These are phyloP conservation scores for Isabelozyma rhagii DNA, from an alignment of 805 yeast genomes.

Conservation along the genomic window DNA sequence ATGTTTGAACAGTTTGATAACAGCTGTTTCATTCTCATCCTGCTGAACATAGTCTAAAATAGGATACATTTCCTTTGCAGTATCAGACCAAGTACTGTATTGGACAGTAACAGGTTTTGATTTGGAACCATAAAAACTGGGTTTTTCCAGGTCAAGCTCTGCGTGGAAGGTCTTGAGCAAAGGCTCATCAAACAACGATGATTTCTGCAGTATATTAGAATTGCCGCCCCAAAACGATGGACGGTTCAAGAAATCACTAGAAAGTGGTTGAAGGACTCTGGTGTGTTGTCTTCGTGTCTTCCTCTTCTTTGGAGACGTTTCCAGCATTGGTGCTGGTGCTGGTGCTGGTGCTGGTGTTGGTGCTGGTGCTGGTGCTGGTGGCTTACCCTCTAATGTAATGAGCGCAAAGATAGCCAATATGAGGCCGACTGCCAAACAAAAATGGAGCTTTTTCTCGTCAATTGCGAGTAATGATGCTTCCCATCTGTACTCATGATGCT, in stretches of 20 bases:
- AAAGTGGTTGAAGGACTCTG: background rate
- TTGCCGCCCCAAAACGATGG: background rate
- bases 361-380: background rate
- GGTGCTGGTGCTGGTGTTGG: background rate
- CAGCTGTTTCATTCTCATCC: background rate
- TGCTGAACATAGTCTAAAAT: background rate
- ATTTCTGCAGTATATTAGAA: background rate
- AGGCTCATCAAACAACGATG: background rate
- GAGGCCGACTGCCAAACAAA: too few species aligned
- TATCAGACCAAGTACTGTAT: background rate
- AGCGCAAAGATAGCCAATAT: too few species aligned
- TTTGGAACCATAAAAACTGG: background rate
- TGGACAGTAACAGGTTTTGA: background rate
- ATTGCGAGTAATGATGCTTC: too few species aligned
- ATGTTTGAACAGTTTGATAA: too few species aligned
- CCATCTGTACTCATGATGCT: too few species aligned
- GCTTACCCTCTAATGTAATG: too few species aligned
- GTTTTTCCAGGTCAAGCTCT: background rate
- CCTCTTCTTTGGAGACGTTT: background rate
- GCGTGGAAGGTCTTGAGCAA: background rate
- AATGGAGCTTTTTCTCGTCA: too few species aligned
- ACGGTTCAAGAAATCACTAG: background rate
- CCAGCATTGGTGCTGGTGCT: background rate
- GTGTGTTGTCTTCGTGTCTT: background rate
- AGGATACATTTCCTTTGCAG: background rate